Conservation (phyloP, 495 filamentous ascomycete genomes). For the Beverwykella pulmonaria region DNA sequence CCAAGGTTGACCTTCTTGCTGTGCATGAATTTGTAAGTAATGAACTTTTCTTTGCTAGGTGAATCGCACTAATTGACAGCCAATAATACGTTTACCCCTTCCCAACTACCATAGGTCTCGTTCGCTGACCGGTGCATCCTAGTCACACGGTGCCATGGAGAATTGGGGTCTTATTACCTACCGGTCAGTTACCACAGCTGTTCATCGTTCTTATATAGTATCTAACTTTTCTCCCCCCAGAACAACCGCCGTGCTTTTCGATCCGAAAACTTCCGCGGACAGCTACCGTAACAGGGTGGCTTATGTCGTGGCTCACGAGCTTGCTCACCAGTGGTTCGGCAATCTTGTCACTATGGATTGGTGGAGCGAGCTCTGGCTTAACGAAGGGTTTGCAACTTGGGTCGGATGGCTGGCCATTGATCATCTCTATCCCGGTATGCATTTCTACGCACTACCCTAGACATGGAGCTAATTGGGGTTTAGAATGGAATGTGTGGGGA, state of each 20-base stretch:
- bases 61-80: slow-evolving; percentile 29
- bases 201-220: background rate
- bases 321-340: slow-evolving; percentile 98
- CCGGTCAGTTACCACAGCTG: slow-evolving; percentile 41
- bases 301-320: slow-evolving; percentile 91
- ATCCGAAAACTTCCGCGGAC: slow-evolving; percentile 85
- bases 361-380: slow-evolving; percentile 93
- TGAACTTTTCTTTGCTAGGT: background rate
- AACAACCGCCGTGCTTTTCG: slow-evolving; percentile 88
- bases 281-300: slow-evolving; percentile 87
- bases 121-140: slow-evolving; percentile 45
- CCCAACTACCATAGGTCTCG: background rate
- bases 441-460: background rate
- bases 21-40: slow-evolving; percentile 89
- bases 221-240: slow-evolving; percentile 40
- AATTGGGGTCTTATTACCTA: slow-evolving; percentile 97
- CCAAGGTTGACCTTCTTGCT: slow-evolving; percentile 91
- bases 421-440: slow-evolving; percentile 76
- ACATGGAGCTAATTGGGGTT: slow-evolving; percentile 22
- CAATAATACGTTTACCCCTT: slow-evolving; percentile 43
- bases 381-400: slow-evolving; percentile 96
- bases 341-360: slow-evolving; percentile 89
- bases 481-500: slow-evolving; percentile 91
- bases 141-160: slow-evolving; percentile 73
- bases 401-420: slow-evolving; percentile 93